Conservation (phyloP, 495 filamentous ascomycete genomes). For the Aspergillus baeticus region DNA sequence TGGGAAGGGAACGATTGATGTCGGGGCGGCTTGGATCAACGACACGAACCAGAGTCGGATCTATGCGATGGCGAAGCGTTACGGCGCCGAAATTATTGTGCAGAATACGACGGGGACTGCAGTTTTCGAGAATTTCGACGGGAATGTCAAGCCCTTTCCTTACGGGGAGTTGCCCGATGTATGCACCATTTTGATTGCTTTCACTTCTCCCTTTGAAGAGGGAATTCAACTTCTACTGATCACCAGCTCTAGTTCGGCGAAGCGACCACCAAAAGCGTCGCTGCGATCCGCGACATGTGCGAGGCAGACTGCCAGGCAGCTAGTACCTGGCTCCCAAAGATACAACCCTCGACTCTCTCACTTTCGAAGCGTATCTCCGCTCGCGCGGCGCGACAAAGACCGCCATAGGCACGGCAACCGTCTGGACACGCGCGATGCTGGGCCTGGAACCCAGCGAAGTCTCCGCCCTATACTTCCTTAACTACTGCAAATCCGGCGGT, state of each 20-base stretch:
- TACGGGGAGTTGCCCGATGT: constrained; percentile 35
- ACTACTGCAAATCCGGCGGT: constrained; percentile 45
- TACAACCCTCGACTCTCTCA: constrained; percentile 27
- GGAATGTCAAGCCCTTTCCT: constrained; percentile 18
- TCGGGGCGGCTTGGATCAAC: constrained; percentile 56
- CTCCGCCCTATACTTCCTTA: constrained; percentile 47
- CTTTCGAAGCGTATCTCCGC: constrained; percentile 30
- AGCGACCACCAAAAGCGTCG: neutral
- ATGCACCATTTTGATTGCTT: neutral
- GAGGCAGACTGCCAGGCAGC: constrained; percentile 26
- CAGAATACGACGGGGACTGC: constrained; percentile 40
- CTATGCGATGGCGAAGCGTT: constrained; percentile 30
- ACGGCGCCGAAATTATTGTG: constrained; percentile 38
- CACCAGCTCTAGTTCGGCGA: constrained; percentile 8
- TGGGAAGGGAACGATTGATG: constrained; percentile 27
- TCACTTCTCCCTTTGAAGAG: neutral
- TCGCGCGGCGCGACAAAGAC: constrained; percentile 17
- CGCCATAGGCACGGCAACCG: constrained; percentile 26
- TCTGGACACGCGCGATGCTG: constrained; percentile 45
- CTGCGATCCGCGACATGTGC: constrained; percentile 18
- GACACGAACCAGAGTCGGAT: constrained; percentile 48
- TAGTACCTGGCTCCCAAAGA: constrained; percentile 14
- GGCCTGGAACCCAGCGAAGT: constrained; percentile 42
- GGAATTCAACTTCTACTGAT: too few species aligned
- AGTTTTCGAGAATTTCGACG: constrained; percentile 33